These are phyloP conservation scores for Eucalyptus marginata DNA, from an alignment of 345 rosid genomes.

Conservation along the genomic window DNA sequence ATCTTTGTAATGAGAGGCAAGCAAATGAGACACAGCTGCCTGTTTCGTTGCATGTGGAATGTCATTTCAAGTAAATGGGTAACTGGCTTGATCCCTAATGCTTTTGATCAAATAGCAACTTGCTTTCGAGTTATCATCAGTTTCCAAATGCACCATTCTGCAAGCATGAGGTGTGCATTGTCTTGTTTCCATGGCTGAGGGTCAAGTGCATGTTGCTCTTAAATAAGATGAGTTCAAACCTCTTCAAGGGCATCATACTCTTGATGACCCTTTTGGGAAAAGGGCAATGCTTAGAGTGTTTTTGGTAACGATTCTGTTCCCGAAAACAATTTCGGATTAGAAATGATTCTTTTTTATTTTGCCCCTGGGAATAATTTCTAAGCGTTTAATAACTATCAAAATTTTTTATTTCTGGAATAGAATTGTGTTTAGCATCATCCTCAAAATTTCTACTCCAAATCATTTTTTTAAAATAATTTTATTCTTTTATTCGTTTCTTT, in stretches of 20 bases:
- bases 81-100: neutral
- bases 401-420: accelerated
- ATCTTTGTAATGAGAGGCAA: too few relatives aligned
- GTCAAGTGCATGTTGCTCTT: neutral
- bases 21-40: neutral
- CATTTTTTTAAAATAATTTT: too few relatives aligned
- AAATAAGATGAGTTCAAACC: neutral
- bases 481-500: too few relatives aligned
- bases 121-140: neutral
- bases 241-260: neutral
- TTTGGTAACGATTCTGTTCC: accelerated
- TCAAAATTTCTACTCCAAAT: too few relatives aligned
- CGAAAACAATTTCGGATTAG: accelerated
- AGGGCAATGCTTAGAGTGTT: accelerated
- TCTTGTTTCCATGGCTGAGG: neutral
- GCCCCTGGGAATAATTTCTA: accelerated
- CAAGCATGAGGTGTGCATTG: neutral
- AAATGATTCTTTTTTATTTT: accelerated
- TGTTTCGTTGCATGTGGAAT: neutral
- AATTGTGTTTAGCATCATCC: accelerated
- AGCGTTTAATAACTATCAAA: accelerated
- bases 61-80: neutral
- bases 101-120: neutral
- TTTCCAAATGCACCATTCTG: neutral
- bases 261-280: neutral